Conservation (phyloP, 257 asterid species). For the Leonotis leonurus region DNA sequence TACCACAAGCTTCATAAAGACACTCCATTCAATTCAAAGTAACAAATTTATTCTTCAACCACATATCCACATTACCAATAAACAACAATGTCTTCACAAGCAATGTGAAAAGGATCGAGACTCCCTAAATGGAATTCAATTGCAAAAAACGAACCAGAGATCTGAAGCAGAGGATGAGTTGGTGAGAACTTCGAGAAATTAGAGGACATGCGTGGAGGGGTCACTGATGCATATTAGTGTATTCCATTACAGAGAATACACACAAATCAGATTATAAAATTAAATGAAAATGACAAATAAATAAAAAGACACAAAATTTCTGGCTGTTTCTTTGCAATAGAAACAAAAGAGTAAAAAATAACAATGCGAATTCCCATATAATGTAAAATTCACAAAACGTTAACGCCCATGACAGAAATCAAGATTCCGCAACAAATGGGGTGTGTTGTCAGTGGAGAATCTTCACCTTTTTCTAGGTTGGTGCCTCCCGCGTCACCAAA, state of each 20-base stretch:
- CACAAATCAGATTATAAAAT: not conserved
- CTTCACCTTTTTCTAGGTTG: slow-evolving; percentile 36
- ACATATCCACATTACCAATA: slow-evolving; percentile 1
- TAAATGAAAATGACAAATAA: not conserved
- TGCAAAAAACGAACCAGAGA: slow-evolving; percentile 26
- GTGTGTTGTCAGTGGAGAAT: slow-evolving; percentile 40
- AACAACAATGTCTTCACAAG: not conserved
- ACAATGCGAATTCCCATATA: not conserved
- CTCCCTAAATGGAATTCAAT: slow-evolving; percentile 1
- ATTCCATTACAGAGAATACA: not conserved
- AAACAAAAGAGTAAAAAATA: not conserved
- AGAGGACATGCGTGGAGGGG: slow-evolving; percentile 1
- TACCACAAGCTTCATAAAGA: not conserved
- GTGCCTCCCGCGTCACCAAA: slow-evolving; percentile 50
- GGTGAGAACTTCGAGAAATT: slow-evolving; percentile 29
- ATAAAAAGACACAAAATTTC: not conserved
- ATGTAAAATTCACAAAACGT: slow-evolving; percentile 25
- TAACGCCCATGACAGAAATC: slow-evolving; percentile 31
- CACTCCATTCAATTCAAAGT: slow-evolving; percentile 19
- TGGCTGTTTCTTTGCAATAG: not conserved
- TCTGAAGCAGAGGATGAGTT: slow-evolving; percentile 17
- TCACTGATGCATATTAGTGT: not conserved
- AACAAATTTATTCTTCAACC: slow-evolving; percentile 1
- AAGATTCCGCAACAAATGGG: slow-evolving; percentile 26
- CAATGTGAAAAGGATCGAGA: not conserved